Evolutionary conservation across 1,139 yeast species (phyloP), one percentile per base, ranked within the genome.

Genomic region (Suhomyces taliae): DNA sequence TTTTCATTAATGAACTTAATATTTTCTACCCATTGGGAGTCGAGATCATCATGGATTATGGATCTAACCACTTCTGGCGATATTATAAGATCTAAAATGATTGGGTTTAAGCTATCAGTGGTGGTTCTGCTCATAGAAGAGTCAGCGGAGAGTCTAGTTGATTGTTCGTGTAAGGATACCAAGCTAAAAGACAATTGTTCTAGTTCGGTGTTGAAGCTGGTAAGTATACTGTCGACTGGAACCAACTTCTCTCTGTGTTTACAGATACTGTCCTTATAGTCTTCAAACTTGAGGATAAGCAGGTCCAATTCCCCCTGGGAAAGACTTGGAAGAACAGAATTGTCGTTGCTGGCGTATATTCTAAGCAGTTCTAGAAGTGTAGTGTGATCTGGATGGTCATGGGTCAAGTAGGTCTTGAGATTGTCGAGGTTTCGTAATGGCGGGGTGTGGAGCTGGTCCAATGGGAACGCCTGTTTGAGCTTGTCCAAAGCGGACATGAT

Each of bases 21-120:
- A 60, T 83, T 82, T 45, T 83, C 89, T 14, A 73, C 66, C 91
- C 91, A 86, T 15, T 62, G 50, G 2, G 64, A 61, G 53, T 73
- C 69, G 6, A 86, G 66, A 8, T 76, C 75, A 15, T 76, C 85
- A 34, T 67, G 66, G 5, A 76, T 53, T 0, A 86, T 67, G 2
- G 82, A 75, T 44, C 70, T 67, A 4, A 83, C 77, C 2, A 83
- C 69, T 4, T 78, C 79, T 0, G 96, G 95, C 0, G 97, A 88
- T 5, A 90, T 79, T 53, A 87, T 73, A 27, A 87, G 69, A 53
- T 88, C 93, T 36, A 86, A 76, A 0, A 90, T 83, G 11, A 88
- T 69, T 0, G 96, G 95, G 11, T 84, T 79, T 49, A 90, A 75
- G 45, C 77, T 76, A 27, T 73, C 76, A 34, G 85, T 85, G 4